Evolutionary conservation across 2,329 filamentous ascomycete genomes (phyloP), one percentile per base, ranked within the genome.

Genomic region (Cladosporium sp.): DNA sequence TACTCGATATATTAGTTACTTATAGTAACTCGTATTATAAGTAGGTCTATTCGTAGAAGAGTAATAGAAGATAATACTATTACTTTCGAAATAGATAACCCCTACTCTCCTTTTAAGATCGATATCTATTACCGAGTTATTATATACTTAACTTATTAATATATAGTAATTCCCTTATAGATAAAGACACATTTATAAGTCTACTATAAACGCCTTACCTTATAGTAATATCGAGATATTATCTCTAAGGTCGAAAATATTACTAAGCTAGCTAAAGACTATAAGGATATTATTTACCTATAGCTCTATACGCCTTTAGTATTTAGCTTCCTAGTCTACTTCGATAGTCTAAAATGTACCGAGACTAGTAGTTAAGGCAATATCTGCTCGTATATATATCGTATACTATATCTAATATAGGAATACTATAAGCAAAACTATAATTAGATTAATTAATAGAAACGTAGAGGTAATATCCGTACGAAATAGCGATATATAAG

Each of bases 381-480:
- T 7, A 4, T 13, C 4, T 45, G 39, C 9, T 24, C 39, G 4
- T 55, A 55, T 19, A 22, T 55, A 24, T 55, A 19, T 20, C 28
- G 51, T 7, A 15, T 8, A 10, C 15, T 36, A 39, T 22, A n/a
- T 10, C 7, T 20, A 3, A 57, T 57, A 7, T 25, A 12, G 28
- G 24, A 52, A 25, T 48, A 53, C 22, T 58, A 20, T 39, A 52
- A 58, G 13, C 17, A 53, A 15, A 13, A 37, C 9, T 39, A 58
- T 19, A 25, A 19, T 9, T 58, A 32, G 48, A 17, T 37, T 3
- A 53, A 58, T 36, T 17, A 53, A 25, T 39, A 53, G 10, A 58
- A 52, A 25, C 56, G 39, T 32, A 39, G 49, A 34, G 47, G 47
- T 15, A 32, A 53, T 32, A 15, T 39, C 8, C 56, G 56, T 8